Evolutionary conservation across 2,329 filamentous ascomycete species (phyloP).

Genomic region (Fusarium mundagurra): DNA sequence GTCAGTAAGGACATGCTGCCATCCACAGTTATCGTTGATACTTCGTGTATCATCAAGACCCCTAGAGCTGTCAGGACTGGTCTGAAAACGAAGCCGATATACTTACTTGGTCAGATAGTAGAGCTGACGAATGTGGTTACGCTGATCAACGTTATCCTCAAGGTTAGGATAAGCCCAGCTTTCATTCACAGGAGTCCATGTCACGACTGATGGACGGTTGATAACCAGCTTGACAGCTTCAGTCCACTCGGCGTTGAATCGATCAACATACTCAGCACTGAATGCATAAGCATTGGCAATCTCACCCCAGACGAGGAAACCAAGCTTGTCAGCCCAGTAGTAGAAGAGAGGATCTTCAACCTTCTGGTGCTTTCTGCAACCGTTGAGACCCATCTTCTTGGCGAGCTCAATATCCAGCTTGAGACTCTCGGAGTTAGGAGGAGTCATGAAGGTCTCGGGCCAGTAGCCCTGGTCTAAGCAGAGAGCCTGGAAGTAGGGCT

Average conservation of each 20-base stretch:
- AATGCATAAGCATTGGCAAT: constrained; percentile 74
- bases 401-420: constrained; percentile 63
- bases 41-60: constrained; percentile 70
- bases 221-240: constrained; percentile 71
- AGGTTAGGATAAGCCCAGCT: constrained; percentile 72
- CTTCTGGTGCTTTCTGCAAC: constrained; percentile 72
- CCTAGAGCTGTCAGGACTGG: constrained; percentile 34
- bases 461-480: constrained; percentile 72
- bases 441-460: constrained; percentile 69
- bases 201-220: constrained; percentile 71
- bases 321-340: constrained; percentile 69
- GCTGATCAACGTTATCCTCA: constrained; percentile 64
- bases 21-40: constrained; percentile 77
- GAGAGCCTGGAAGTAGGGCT: constrained; percentile 68
- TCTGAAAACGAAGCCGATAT: constrained; percentile 26
- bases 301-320: constrained; percentile 71
- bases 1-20: constrained; percentile 74
- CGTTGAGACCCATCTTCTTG: constrained; percentile 72
- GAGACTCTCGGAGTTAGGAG: constrained; percentile 58
- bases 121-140: constrained; percentile 70
- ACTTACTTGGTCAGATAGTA: constrained; percentile 71
- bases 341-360: constrained; percentile 69
- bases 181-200: constrained; percentile 74
- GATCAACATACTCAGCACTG: constrained; percentile 64
- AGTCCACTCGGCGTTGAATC: constrained; percentile 72